Conservation (phyloP, 768 basidiomycete species). For the Amanita fuliginea region DNA sequence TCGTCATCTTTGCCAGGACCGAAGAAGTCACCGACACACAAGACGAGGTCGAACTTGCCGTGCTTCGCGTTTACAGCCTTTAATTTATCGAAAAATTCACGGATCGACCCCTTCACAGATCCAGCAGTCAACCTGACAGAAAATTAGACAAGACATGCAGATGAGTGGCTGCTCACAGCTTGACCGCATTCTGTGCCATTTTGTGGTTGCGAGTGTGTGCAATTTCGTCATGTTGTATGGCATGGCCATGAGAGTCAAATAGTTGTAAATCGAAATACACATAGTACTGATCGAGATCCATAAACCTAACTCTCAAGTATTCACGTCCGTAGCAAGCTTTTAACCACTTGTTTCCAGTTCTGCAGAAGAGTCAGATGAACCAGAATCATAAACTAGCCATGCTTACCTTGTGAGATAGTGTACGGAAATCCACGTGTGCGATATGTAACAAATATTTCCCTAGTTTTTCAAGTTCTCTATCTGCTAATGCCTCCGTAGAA, state of each 20-base stretch:
- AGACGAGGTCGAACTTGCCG: constrained; percentile 80
- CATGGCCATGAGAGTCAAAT: background rate
- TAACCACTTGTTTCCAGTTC: constrained; percentile 42
- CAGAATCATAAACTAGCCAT: background rate
- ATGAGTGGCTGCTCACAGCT: constrained; percentile 5
- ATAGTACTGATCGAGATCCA: too few relatives aligned
- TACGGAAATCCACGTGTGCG: constrained; percentile 50
- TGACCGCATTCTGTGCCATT: constrained; percentile 3
- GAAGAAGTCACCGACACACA: constrained; percentile 84
- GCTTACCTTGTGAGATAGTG: constrained; percentile 56
- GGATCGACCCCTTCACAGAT: constrained; percentile 64
- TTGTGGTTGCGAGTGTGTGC: background rate
- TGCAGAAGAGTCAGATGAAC: constrained; percentile 11
- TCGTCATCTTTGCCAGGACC: constrained; percentile 31
- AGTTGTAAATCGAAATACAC: background rate
- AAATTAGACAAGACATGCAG: constrained; percentile 5
- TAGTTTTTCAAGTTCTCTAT: constrained; percentile 63
- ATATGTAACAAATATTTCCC: constrained; percentile 56
- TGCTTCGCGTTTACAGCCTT: constrained; percentile 81
- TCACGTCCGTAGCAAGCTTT: constrained; percentile 21
- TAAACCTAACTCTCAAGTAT: background rate
- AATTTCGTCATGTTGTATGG: background rate
- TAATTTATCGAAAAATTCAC: constrained; percentile 71
- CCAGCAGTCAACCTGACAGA: constrained; percentile 59
- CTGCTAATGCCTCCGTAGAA: constrained; percentile 47